Conservation (phyloP, 2,329 filamentous ascomycete species). For the Dendryphion nanum region DNA sequence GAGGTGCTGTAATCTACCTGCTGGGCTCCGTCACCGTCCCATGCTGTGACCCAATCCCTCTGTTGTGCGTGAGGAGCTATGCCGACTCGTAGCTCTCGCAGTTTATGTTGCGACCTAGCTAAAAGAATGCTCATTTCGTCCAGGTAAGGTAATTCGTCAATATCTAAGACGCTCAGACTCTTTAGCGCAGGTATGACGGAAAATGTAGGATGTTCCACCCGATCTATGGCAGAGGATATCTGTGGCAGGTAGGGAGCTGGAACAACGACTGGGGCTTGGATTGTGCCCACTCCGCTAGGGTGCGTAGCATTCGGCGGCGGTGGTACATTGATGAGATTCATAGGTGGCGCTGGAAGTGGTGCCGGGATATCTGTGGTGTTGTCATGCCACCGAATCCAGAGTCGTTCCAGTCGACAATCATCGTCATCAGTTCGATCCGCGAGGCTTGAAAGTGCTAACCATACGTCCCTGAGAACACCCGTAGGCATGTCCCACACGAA, state of each 20-base stretch:
- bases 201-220: slow-evolving; percentile 76
- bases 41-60: slow-evolving; percentile 58
- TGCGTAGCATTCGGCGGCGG: slow-evolving; percentile 39
- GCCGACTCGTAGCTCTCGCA: slow-evolving; percentile 72
- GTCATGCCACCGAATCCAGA: slow-evolving; percentile 84
- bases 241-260: slow-evolving; percentile 27
- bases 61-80: slow-evolving; percentile 58
- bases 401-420: slow-evolving; percentile 66
- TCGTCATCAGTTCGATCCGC: slow-evolving; percentile 60
- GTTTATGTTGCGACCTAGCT: slow-evolving; percentile 63
- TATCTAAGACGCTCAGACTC: slow-evolving; percentile 74
- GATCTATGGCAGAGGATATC: slow-evolving; percentile 40
- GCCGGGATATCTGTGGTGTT: slow-evolving; percentile 53
- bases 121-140: slow-evolving; percentile 80
- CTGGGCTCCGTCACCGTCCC: slow-evolving; percentile 61
- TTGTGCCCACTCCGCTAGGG: slow-evolving; percentile 31
- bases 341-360: slow-evolving; percentile 37
- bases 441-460: slow-evolving; percentile 72
- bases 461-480: slow-evolving; percentile 76
- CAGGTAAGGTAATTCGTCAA: slow-evolving; percentile 78
- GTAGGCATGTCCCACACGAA: slow-evolving; percentile 92
- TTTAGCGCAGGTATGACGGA: slow-evolving; percentile 73
- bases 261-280: slow-evolving; percentile 32
- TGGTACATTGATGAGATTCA: slow-evolving; percentile 37
- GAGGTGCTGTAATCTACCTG: slow-evolving; percentile 62